Conservation (phyloP, 2,329 filamentous ascomycete species). For the Beauveria varroae region DNA sequence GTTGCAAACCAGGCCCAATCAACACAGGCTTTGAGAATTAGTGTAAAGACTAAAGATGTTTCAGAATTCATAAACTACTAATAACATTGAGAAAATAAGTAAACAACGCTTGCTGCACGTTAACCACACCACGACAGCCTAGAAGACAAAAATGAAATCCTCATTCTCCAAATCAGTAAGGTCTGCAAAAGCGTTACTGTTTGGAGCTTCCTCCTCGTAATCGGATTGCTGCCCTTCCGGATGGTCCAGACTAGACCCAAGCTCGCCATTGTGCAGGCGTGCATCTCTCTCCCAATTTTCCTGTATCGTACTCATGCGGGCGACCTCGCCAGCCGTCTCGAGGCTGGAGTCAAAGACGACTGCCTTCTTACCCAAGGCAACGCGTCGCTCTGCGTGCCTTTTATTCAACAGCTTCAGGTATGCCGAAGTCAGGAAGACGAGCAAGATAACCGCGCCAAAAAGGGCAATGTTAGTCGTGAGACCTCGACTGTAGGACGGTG, state of each 20-base stretch:
- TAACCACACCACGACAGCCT: neutral
- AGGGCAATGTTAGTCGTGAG: slow-evolving; percentile 53
- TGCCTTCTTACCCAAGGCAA: slow-evolving; percentile 51
- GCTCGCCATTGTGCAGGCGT: slow-evolving; percentile 1
- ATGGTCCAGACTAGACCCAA: neutral
- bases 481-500: slow-evolving; percentile 37
- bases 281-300: slow-evolving; percentile 7
- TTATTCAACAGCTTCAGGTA: slow-evolving; percentile 48
- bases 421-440: slow-evolving; percentile 34
- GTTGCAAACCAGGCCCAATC: neutral
- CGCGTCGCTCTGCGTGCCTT: slow-evolving; percentile 45
- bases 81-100: slow-evolving; percentile 19
- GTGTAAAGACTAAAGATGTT: neutral
- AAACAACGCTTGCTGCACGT: neutral
- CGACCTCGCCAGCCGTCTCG: slow-evolving; percentile 37
- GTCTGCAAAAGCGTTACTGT: slow-evolving; percentile 33
- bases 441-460: slow-evolving; percentile 50
- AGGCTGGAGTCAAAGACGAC: slow-evolving; percentile 53
- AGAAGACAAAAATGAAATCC: slow-evolving; percentile 54
- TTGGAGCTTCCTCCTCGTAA: slow-evolving; percentile 12
- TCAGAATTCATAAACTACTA: neutral
- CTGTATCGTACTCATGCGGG: slow-evolving; percentile 26
- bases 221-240: neutral
- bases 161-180: slow-evolving; percentile 55
- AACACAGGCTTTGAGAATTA: no score